Base-by-base conservation (phyloP, 2,329 filamentous ascomycete genomes). In the Saccharata proteae region DNA sequence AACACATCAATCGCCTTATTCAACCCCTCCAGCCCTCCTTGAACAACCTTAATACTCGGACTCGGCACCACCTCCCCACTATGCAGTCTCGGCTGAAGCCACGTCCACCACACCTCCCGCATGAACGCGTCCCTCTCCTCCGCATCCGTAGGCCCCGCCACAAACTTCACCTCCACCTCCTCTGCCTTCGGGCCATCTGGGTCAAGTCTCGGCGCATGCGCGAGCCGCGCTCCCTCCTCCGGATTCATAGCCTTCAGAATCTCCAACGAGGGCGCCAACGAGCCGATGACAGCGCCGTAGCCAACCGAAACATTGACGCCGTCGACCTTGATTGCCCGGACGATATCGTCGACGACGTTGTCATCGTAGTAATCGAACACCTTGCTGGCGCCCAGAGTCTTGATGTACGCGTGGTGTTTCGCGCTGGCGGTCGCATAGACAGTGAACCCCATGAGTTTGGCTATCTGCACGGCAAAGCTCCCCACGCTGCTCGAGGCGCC, bases 51-150 rank as follows among this genome's bases (percentile, higher is more conserved):
- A 11, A 45, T 8, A 16, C 34, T 34, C 8, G 46, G 43, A 34
- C 41, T 45, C 16, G 44, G 45, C 26, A 43, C 29, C 30, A 42
- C 40, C 29, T 44, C 37, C 6, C 38, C 39, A 2, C 17, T 39
- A 18, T 28, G 37, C 16, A 48, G 36, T 29, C 38, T 43, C 26
- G 38, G 34, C 21, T 38, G 39, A 29, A 47, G 33, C 41, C 43
- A 47, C 4, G 32, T 34, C n/a, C 31, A 24, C 13, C 44, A 44
- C 2, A 41, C 25, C 14, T 34, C 43, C 5, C 27, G 36, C 22
- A 35, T 42, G 20, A 35, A 30, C 16, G 41, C 39, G n/a, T 27
- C 20, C 19, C 36, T 27, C 15, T 34, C 36, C 15, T 36, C 26
- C 14, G 20, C 28, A 17, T 39, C 41, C 9, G 11, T 16, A 3